Evolutionary conservation across 768 basidiomycete species (phyloP), one percentile per base, ranked within the genome.

Genomic region (Lentinus tigrinus): DNA sequence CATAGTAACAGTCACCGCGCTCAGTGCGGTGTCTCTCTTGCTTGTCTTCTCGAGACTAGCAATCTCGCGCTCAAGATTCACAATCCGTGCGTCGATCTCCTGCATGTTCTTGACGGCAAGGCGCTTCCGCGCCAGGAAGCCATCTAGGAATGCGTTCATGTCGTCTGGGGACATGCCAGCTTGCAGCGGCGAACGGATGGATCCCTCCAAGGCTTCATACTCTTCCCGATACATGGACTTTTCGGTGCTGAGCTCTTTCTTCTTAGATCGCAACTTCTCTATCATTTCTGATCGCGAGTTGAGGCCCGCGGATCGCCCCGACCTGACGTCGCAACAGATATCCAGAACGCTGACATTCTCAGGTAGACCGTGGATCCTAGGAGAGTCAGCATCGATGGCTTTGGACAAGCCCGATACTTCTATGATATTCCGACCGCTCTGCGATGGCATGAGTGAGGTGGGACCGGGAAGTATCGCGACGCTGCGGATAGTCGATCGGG

Each of bases 361-460:
- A 11, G 7, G 7, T 6, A 31, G 31, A 6, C 31, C 31, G 11
- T 31, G 31, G 11, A 31, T 31, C 7, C 31, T 6, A 31, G 31
- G 31, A 1, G 31, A 31, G 7, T 31, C 31, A 6, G 6, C 11
- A 11, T 31, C 31, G 11, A 31, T 11, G 11, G 7, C 7, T 7
- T 11, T 31, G 31, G 31, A 31, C 7, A 31, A 7, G 11, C 74
- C 19, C 77, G 69, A 69, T 46, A 86, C 80, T 54, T 77, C 73
- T 34, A 86, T 63, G 61, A 81, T 78, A 61, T 78, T 85, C 52
- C 76, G 76, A 1, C 84, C 85, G 59, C 73, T 72, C 85, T 86
- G 59, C 11, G 11, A 31, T 6, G 31, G 31, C 11, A 19, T 17
- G 0, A 4, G 3, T 8, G 10, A 9, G 1, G 24, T 23, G 6